Percentiles rank a stretch among this genome's conserved stretches.
Conservation (phyloP, 441 rosid species). For the Omphalea diandra region DNA sequence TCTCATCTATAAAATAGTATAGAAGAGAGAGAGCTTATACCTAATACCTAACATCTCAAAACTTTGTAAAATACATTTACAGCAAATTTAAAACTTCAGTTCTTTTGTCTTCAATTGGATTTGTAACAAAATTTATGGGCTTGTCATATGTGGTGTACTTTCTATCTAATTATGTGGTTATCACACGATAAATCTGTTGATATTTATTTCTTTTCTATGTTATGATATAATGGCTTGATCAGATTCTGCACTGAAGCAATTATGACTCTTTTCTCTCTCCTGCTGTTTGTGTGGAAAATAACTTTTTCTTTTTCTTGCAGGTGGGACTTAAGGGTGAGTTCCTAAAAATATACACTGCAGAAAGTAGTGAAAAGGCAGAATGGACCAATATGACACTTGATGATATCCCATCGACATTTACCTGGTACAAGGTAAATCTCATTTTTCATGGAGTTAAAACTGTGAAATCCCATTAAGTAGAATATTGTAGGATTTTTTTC, state of each 20-base stretch:
- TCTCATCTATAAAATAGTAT: background rate
- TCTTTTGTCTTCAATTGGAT: background rate
- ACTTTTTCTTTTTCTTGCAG: constrained; percentile 46
- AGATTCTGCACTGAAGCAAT: constrained; percentile 3
- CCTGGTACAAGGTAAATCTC: constrained; percentile 88
- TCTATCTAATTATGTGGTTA: too few species aligned
- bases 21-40: background rate
- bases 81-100: background rate
- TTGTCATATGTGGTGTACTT: too few species aligned
- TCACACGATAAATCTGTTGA: background rate
- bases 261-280: background rate
- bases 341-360: constrained; percentile 57
- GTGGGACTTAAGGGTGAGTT: constrained; percentile 94
- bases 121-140: background rate
- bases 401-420: constrained; percentile 61
- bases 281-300: background rate
- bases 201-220: background rate
- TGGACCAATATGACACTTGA: constrained; percentile 74
- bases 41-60: background rate
- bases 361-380: constrained; percentile 51
- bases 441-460: constrained; percentile 9
- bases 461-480: constrained; percentile 1
- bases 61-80: background rate
- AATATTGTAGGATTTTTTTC: background rate
- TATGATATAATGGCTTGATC: background rate